Percentiles rank a stretch among this genome's conserved stretches.
Evolutionary conservation across 805 yeast genomes (phyloP).

Genomic region (Ogataea methylovora): DNA sequence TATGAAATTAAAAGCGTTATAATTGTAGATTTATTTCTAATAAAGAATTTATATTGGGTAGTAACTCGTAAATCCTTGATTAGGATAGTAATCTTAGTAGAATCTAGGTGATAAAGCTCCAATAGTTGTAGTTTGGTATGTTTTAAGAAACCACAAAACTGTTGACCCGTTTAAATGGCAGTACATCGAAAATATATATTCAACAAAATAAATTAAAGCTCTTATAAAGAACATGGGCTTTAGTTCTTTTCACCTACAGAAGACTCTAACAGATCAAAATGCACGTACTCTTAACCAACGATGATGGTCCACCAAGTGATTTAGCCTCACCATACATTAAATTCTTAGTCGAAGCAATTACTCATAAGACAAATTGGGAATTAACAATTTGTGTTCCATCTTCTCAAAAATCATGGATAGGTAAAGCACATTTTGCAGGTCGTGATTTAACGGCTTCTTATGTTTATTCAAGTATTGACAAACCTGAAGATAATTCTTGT

Average conservation of each 20-base stretch:
- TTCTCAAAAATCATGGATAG: conserved; percentile 91
- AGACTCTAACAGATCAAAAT: no score
- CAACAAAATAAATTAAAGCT: conserved; percentile 2
- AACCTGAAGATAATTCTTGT: conserved; percentile 42
- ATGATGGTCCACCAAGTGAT: conserved; percentile 90
- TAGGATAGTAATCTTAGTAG: no score
- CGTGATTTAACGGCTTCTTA: conserved; percentile 52
- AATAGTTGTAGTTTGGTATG: no score
- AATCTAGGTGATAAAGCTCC: no score
- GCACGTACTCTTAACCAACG: conserved; percentile 58
- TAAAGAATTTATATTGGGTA: no score
- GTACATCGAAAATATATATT: not conserved
- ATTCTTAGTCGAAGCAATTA: conserved; percentile 66
- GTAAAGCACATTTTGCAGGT: conserved; percentile 93
- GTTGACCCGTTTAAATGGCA: no score
- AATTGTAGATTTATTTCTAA: no score
- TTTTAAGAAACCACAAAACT: no score
- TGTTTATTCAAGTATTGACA: conserved; percentile 47
- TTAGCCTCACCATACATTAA: conserved; percentile 78
- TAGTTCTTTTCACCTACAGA: no score
- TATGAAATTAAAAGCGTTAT: no score
- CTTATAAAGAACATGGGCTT: conserved; percentile 77
- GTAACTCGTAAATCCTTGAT: no score
- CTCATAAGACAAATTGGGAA: conserved; percentile 69
- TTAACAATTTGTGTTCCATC: conserved; percentile 79